These are phyloP conservation scores for Hyphopichia homilentoma DNA, from an alignment of 805 yeast genomes.

Conservation along the genomic window DNA sequence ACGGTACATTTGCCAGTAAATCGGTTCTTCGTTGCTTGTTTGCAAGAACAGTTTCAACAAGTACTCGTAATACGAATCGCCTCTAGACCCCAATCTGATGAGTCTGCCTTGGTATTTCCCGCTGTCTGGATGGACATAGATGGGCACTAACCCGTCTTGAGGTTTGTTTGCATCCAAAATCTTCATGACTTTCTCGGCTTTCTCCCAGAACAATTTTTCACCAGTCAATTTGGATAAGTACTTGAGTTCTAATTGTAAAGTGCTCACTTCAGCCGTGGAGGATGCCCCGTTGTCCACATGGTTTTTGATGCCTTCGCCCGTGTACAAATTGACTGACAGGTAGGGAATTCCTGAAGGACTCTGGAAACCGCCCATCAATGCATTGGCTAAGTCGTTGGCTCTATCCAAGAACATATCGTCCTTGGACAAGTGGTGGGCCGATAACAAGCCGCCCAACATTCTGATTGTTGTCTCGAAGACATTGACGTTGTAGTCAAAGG, in stretches of 20 bases:
- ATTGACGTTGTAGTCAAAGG: constrained; percentile 70
- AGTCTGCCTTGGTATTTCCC: constrained; percentile 62
- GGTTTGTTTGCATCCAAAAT: constrained; percentile 64
- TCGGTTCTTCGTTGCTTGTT: constrained; percentile 55
- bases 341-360: constrained; percentile 70
- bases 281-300: constrained; percentile 75
- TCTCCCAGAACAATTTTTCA: constrained; percentile 72
- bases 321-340: constrained; percentile 67
- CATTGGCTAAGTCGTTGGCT: constrained; percentile 76
- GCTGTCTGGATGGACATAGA: constrained; percentile 68
- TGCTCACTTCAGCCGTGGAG: constrained; percentile 86
- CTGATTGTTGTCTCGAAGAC: constrained; percentile 93
- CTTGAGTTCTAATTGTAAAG: constrained; percentile 83
- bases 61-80: constrained; percentile 91
- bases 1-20: constrained; percentile 72
- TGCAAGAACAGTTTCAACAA: constrained; percentile 80
- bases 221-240: constrained; percentile 79
- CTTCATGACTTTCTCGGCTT: constrained; percentile 69
- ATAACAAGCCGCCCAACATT: constrained; percentile 89
- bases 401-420: constrained; percentile 72
- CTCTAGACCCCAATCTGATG: constrained; percentile 85
- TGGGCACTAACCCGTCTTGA: constrained; percentile 77
- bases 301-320: constrained; percentile 56
- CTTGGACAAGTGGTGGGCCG: constrained; percentile 69
- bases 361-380: constrained; percentile 66